Evolutionary conservation across 257 asterid species (phyloP).

Genomic region (Mitragyna speciosa): DNA sequence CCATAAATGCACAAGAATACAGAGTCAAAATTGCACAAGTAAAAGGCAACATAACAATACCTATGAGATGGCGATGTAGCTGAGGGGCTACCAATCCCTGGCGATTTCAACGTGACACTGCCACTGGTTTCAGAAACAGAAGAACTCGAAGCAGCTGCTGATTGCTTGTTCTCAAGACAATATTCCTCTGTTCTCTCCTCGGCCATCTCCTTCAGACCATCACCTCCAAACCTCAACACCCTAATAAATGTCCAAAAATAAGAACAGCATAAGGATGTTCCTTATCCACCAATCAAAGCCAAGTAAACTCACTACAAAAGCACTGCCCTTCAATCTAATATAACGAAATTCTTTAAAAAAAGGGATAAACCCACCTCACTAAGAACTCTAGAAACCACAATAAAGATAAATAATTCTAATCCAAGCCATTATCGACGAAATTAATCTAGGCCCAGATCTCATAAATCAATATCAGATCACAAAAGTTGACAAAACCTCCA

Average conservation of each 20-base stretch:
- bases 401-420: constrained; percentile 1
- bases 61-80: constrained; percentile 73
- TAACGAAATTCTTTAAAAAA: constrained; percentile 12
- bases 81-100: constrained; percentile 66
- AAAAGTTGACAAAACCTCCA: constrained; percentile 30
- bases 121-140: constrained; percentile 87
- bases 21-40: not conserved
- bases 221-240: constrained; percentile 35
- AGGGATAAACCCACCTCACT: constrained; percentile 10
- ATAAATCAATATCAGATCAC: constrained; percentile 29
- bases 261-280: constrained; percentile 12
- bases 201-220: constrained; percentile 54
- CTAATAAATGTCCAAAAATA: constrained; percentile 1
- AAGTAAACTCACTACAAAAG: constrained; percentile 14
- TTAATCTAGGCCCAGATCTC: constrained; percentile 54
- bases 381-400: constrained; percentile 27
- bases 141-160: constrained; percentile 72
- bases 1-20: constrained; percentile 1
- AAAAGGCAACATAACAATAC: constrained; percentile 35
- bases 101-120: constrained; percentile 57
- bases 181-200: constrained; percentile 56
- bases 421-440: constrained; percentile 19
- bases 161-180: constrained; percentile 66
- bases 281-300: constrained; percentile 11
- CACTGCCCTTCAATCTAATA: constrained; percentile 14